Conservation (phyloP, 176 grass and related monocot species). For the Cenchrus purpureus region DNA sequence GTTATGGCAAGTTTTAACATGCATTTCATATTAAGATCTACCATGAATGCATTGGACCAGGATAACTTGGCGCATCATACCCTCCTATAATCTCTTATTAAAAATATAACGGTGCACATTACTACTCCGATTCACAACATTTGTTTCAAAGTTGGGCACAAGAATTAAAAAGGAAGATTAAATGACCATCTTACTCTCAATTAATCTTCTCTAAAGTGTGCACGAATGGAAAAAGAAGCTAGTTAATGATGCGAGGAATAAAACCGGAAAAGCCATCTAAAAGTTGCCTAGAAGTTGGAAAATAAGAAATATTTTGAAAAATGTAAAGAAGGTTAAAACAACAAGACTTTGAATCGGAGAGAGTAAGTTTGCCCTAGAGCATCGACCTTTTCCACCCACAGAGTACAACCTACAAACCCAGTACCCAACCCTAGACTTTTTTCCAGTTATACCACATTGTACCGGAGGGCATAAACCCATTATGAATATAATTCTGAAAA, state of each 20-base stretch:
- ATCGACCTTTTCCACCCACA: background rate
- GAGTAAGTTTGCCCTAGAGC: background rate
- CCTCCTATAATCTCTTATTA: background rate
- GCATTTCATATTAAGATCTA: constrained; percentile 20
- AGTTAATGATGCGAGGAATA: background rate
- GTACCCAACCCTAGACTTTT: background rate
- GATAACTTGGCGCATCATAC: constrained; percentile 8
- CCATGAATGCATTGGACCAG: background rate
- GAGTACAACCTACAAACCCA: background rate
- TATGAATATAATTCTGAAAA: constrained; percentile 10
- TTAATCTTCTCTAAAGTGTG: background rate
- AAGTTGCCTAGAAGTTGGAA: background rate
- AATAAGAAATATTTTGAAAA: background rate
- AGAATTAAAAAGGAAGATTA: background rate
- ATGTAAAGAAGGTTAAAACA: background rate
- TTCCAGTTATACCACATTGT: background rate
- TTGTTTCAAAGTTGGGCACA: no score
- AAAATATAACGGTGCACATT: background rate
- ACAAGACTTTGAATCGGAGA: no score
- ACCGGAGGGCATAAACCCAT: background rate
- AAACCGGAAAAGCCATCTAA: background rate
- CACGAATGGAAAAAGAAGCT: background rate
- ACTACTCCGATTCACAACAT: no score
- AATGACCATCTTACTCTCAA: background rate
- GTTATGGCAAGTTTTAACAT: background rate